phyloP scores from a whole-genome alignment of 2,329 filamentous ascomycete genomes.

The Penicillium sp. region DNA sequence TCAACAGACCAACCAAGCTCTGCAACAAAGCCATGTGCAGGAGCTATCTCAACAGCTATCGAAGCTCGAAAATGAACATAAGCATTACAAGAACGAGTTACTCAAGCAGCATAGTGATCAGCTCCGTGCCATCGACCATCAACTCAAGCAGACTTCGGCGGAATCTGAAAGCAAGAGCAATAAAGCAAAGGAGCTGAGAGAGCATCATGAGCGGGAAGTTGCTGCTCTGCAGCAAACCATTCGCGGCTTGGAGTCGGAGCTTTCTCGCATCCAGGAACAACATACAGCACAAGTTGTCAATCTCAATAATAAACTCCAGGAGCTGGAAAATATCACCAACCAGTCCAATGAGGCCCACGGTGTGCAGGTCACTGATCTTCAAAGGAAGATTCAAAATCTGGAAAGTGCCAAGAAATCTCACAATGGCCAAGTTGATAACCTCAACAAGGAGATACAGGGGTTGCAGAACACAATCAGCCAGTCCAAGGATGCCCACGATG shows the following conservation, averaged over 20 bases:
- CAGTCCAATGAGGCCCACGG: slow-evolving; percentile 61
- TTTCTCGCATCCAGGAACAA: slow-evolving; percentile 48
- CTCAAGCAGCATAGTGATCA: slow-evolving; percentile 46
- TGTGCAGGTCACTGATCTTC: slow-evolving; percentile 59
- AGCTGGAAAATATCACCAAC: slow-evolving; percentile 49
- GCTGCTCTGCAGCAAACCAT: slow-evolving; percentile 62
- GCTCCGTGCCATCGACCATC: slow-evolving; percentile 46
- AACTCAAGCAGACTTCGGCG: slow-evolving; percentile 43
- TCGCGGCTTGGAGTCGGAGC: slow-evolving; percentile 54
- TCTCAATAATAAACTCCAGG: slow-evolving; percentile 55
- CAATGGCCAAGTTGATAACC: slow-evolving; percentile 57
- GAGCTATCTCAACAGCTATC: slow-evolving; percentile 52
- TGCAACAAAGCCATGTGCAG: slow-evolving; percentile 68
- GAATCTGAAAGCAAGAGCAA: slow-evolving; percentile 40
- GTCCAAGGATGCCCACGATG: slow-evolving; percentile 58
- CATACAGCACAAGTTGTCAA: slow-evolving; percentile 57
- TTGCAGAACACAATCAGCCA: slow-evolving; percentile 51
- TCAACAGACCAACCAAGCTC: slow-evolving; percentile 65
- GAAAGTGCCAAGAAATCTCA: slow-evolving; percentile 47
- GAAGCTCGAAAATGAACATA: slow-evolving; percentile 47
- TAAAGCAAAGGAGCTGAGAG: slow-evolving; percentile 28
- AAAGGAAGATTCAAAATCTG: slow-evolving; percentile 57
- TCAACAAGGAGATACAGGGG: slow-evolving; percentile 51
- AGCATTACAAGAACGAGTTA: slow-evolving; percentile 40
- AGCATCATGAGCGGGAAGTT: slow-evolving; percentile 57